Percentiles rank a stretch among this genome's conserved stretches.
Conservation (phyloP, 2,329 filamentous ascomycete genomes). For the Leptodontidium sp. region DNA sequence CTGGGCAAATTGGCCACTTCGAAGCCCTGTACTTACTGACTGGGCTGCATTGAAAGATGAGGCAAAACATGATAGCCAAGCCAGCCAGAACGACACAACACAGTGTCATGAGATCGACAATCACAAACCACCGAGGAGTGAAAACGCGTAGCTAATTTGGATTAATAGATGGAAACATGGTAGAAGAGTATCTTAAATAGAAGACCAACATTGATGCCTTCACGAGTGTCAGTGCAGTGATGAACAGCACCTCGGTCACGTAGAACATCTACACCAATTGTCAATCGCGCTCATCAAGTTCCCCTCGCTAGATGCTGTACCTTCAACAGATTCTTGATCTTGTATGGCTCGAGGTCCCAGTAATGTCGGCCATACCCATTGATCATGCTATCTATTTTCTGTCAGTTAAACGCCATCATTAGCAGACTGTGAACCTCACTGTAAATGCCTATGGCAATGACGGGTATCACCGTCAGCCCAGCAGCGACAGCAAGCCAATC, state of each 20-base stretch:
- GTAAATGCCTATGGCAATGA: slow-evolving; percentile 25
- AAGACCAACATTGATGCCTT: slow-evolving; percentile 35
- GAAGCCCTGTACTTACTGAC: slow-evolving; percentile 25
- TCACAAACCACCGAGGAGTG: slow-evolving; percentile 16
- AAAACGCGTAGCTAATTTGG: slow-evolving; percentile 34
- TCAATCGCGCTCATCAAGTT: not conserved
- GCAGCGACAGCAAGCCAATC: slow-evolving; percentile 29
- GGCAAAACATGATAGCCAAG: slow-evolving; percentile 25
- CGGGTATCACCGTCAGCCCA: slow-evolving; percentile 20
- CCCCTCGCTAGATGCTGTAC: slow-evolving; percentile 10
- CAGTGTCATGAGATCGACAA: slow-evolving; percentile 11
- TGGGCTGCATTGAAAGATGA: slow-evolving; percentile 38
- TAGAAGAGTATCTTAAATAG: slow-evolving; percentile 28
- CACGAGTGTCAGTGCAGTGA: slow-evolving; percentile 27
- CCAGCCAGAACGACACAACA: slow-evolving; percentile 22
- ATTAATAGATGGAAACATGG: not conserved
- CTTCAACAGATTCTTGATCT: slow-evolving; percentile 20
- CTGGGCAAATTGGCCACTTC: not conserved
- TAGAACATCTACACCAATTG: slow-evolving; percentile 31
- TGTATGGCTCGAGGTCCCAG: slow-evolving; percentile 32
- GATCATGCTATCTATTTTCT: slow-evolving; percentile 16
- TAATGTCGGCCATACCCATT: slow-evolving; percentile 33
- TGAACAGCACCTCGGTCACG: slow-evolving; percentile 30
- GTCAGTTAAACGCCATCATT: not conserved
- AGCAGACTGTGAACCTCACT: slow-evolving; percentile 18